A percentile compares a stretch with the other conserved stretches of the same genome.
Conservation (phyloP, 2,329 filamentous ascomycete species). For the Calonectria leucothoes region DNA sequence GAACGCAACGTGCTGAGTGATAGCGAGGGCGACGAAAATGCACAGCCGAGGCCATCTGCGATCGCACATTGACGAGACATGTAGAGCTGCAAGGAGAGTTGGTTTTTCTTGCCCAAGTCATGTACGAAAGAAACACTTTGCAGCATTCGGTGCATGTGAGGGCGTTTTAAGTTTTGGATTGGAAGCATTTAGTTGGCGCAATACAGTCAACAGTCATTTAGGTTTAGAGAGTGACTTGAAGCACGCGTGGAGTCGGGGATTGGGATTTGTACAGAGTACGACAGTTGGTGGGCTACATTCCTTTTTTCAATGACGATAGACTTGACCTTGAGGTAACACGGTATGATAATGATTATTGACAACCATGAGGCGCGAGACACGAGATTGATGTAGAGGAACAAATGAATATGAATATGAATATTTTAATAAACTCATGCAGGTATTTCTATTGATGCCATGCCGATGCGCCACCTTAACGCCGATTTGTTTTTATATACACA, state of each 20-base stretch:
- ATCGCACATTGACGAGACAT: background rate
- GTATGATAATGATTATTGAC: background rate
- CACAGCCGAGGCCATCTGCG: background rate
- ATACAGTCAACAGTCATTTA: background rate
- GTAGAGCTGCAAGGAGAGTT: background rate
- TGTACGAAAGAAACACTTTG: background rate
- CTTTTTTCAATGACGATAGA: background rate
- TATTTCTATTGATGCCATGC: background rate
- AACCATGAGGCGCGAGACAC: background rate
- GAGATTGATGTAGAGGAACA: background rate
- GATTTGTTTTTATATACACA: background rate
- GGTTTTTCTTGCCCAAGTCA: background rate
- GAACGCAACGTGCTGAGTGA: conserved; percentile 35
- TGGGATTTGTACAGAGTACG: background rate
- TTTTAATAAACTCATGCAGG: background rate
- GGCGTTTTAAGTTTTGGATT: background rate
- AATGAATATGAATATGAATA: background rate
- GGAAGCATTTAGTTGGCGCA: background rate
- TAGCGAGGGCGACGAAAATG: conserved; percentile 2
- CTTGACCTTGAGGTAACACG: background rate
- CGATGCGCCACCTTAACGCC: background rate
- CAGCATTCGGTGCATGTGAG: background rate
- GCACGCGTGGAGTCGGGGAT: background rate
- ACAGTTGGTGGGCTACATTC: background rate
- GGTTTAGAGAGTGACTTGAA: background rate